A percentile compares a stretch with the other conserved stretches of the same genome.
These are phyloP conservation scores for Ustilago tritici DNA, from an alignment of 1,284 basidiomycete genomes.

Conservation along the genomic window DNA sequence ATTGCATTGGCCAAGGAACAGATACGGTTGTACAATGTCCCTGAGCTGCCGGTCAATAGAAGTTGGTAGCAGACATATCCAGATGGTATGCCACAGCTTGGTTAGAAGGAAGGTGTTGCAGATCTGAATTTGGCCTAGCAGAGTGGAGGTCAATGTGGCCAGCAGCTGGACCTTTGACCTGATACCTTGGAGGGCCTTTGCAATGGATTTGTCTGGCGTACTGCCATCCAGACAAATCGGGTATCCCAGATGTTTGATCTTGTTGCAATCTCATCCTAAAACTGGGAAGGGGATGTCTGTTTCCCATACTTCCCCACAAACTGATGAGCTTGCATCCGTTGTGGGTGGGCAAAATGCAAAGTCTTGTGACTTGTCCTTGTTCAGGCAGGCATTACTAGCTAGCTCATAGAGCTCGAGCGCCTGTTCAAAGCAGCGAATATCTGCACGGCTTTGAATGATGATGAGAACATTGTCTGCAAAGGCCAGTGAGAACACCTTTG, in stretches of 20 bases:
- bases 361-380: conserved; percentile 11
- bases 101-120: conserved; percentile 15
- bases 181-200: background rate
- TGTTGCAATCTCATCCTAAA: background rate
- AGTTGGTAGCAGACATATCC: conserved; percentile 6
- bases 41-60: background rate
- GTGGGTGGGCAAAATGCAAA: conserved; percentile 7
- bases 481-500: conserved; percentile 9
- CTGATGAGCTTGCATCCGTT: background rate
- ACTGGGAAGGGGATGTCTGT: conserved; percentile 12
- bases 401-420: conserved; percentile 7
- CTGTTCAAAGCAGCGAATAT: background rate
- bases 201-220: background rate
- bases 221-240: conserved; percentile 12
- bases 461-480: background rate
- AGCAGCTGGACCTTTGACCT: conserved; percentile 3
- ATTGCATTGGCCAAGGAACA: background rate
- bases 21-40: background rate
- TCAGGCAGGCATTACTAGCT: conserved; percentile 9
- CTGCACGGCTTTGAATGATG: background rate
- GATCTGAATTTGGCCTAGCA: conserved; percentile 10
- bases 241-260: conserved; percentile 11
- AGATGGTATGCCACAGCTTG: conserved; percentile 16
- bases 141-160: background rate
- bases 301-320: background rate